Conservation (phyloP, 805 yeast genomes). For the Ogataea saltuana region DNA sequence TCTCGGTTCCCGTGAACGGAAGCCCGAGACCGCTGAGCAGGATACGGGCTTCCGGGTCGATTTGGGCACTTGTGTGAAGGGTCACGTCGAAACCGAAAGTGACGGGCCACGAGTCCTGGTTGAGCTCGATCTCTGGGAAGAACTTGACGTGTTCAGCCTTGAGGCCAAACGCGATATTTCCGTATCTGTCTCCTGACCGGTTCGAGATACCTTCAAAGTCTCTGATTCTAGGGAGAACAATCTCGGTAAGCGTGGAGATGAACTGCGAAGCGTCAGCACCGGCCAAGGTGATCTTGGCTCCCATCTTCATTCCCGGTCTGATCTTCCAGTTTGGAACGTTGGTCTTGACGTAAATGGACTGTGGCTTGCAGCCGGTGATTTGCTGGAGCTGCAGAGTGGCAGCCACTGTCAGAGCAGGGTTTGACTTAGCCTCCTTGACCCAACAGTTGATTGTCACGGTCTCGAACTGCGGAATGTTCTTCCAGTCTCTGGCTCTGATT, state of each 20-base stretch:
- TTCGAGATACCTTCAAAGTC: slow-evolving; percentile 78
- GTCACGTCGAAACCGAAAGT: slow-evolving; percentile 85
- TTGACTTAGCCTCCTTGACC: slow-evolving; percentile 68
- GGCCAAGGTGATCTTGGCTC: slow-evolving; percentile 74
- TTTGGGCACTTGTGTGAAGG: slow-evolving; percentile 84
- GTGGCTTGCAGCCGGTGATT: slow-evolving; percentile 88
- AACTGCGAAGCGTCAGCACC: slow-evolving; percentile 89
- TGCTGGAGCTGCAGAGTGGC: slow-evolving; percentile 84
- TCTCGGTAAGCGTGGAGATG: slow-evolving; percentile 79
- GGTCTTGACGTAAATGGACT: slow-evolving; percentile 67
- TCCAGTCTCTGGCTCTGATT: slow-evolving; percentile 62
- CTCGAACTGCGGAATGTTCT: slow-evolving; percentile 70
- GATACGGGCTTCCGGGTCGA: slow-evolving; percentile 86
- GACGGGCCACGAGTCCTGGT: slow-evolving; percentile 85
- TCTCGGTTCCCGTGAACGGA: slow-evolving; percentile 66
- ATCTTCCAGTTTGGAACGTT: slow-evolving; percentile 85
- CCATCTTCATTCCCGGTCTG: slow-evolving; percentile 87
- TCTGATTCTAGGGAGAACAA: slow-evolving; percentile 91
- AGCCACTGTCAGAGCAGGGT: slow-evolving; percentile 70
- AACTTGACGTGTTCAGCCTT: slow-evolving; percentile 70
- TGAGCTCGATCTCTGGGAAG: slow-evolving; percentile 93
- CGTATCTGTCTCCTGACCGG: slow-evolving; percentile 79
- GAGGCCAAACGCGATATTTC: slow-evolving; percentile 84
- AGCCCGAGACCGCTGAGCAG: slow-evolving; percentile 79
- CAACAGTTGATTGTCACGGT: slow-evolving; percentile 75